Evolutionary conservation across 371 early-diverging fungal species (phyloP).

Genomic region (Apophysomyces sp.): DNA sequence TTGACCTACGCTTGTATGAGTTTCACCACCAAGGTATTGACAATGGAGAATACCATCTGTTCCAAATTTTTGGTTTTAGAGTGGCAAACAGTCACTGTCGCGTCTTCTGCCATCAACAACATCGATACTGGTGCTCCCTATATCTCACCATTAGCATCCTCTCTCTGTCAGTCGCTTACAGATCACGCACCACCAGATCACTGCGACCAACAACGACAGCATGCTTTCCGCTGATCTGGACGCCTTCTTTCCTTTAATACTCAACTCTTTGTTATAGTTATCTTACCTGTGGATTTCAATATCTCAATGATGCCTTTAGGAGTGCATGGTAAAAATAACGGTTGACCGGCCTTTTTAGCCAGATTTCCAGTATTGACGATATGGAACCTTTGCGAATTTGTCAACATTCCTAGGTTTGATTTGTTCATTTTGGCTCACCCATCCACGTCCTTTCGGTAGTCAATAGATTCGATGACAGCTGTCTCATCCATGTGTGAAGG

Average conservation of each 20-base stretch:
- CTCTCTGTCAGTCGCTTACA: no score
- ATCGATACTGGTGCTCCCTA: constrained; percentile 79
- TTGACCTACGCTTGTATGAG: constrained; percentile 29
- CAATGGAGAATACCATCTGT: not conserved
- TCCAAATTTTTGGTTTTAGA: constrained; percentile 68
- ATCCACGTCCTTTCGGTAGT: constrained; percentile 85
- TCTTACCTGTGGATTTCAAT: constrained; percentile 49
- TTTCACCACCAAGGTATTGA: not conserved
- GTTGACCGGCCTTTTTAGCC: constrained; percentile 67
- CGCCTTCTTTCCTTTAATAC: not conserved
- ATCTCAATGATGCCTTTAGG: constrained; percentile 85
- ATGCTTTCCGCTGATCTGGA: constrained; percentile 69
- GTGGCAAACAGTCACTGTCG: constrained; percentile 92
- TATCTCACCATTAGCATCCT: not conserved
- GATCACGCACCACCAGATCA: constrained; percentile 67
- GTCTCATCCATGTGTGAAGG: constrained; percentile 72
- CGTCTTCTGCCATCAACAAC: constrained; percentile 70
- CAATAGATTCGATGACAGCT: constrained; percentile 73
- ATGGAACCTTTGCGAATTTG: constrained; percentile 64
- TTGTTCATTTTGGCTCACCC: constrained; percentile 49
- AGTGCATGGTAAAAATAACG: constrained; percentile 85
- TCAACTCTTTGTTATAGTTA: not conserved
- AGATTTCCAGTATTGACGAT: constrained; percentile 83
- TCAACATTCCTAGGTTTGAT: not conserved
- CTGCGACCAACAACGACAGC: constrained; percentile 94